These are phyloP conservation scores for Lactifluus pinguis DNA, from an alignment of 768 basidiomycete species.

Conservation along the genomic window DNA sequence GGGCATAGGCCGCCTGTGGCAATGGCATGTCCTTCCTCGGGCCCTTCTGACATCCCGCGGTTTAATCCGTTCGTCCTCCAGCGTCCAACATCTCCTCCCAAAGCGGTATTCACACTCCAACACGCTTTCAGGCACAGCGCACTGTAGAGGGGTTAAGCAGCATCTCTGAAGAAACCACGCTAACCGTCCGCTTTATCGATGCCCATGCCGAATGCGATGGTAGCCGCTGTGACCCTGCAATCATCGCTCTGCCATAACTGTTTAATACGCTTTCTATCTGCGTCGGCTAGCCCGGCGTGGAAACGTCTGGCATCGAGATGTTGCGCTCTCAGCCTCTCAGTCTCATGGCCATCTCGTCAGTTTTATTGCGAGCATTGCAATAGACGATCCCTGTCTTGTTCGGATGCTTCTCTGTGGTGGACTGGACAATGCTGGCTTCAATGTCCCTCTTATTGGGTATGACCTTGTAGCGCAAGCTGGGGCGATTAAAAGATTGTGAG, in stretches of 20 bases:
- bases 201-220: constrained; percentile 97
- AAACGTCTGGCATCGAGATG: constrained; percentile 66
- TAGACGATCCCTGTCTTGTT: constrained; percentile 79
- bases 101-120: constrained; percentile 54
- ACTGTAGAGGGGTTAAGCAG: constrained; percentile 35
- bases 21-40: no score
- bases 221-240: constrained; percentile 84
- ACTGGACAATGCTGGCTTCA: constrained; percentile 53
- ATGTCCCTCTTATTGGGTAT: constrained; percentile 38
- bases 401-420: constrained; percentile 51
- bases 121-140: constrained; percentile 68
- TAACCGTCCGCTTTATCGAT: constrained; percentile 79
- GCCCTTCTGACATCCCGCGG: background rate
- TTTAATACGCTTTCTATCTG: constrained; percentile 56
- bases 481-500: constrained; percentile 83
- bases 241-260: constrained; percentile 64
- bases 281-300: constrained; percentile 67
- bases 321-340: constrained; percentile 52
- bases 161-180: background rate
- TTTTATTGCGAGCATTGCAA: constrained; percentile 57
- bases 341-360: constrained; percentile 70
- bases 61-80: background rate
- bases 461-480: constrained; percentile 78
- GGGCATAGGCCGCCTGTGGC: no score
- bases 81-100: constrained; percentile 21